Base-by-base conservation (phyloP, 768 basidiomycete genomes). In the Agaricus sinodeliciosus region DNA sequence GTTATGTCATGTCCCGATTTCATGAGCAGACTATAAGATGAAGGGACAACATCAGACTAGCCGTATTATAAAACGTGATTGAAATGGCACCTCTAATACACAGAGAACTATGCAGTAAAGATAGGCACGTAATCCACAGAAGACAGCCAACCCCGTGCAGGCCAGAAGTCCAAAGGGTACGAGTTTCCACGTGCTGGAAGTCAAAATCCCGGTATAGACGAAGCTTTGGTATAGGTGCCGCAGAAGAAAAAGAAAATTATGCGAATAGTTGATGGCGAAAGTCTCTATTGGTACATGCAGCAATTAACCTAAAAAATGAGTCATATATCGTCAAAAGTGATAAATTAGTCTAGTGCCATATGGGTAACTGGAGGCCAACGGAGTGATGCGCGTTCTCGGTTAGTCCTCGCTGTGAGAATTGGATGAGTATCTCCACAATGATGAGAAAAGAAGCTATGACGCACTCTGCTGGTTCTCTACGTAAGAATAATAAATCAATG, bases 401-500 rank as follows among this genome's bases (percentile, higher is more conserved):
- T 42, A 54, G 16, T 54, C 52, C 34, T 54, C 52, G 22, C 52
- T 54, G 22, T 15, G 27, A 39, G 22, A 8, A 37, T 31, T 19
- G 34, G 9, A 43, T 55, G n/a, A 48, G 42, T 3, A 35, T 52
- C 41, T 22, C 54, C 34, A 49, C 2, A 22, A 26, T 15, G 13
- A 9, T 6, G 25, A 5, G 16, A 34, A 51, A 1, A 16, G 27
- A 43, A 25, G 3, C 22, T 35, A 51, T 7, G 39, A 53, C 57
- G 44, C 43, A 67, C 90, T 91, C 90, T 62, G 85, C 65, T n/a
- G 87, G 72, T 66, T 91, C 87, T 66, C 87, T 74, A 67, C 87
- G 78, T 55, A 93, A 66, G 67, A 90, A 95, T 25, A 70, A 49
- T 59, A 84, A 62, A 67, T 98, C 95, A 58, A 98, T 94, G 9